Conservation (phyloP, 805 yeast species). For the Wickerhamomyces silvicola region DNA sequence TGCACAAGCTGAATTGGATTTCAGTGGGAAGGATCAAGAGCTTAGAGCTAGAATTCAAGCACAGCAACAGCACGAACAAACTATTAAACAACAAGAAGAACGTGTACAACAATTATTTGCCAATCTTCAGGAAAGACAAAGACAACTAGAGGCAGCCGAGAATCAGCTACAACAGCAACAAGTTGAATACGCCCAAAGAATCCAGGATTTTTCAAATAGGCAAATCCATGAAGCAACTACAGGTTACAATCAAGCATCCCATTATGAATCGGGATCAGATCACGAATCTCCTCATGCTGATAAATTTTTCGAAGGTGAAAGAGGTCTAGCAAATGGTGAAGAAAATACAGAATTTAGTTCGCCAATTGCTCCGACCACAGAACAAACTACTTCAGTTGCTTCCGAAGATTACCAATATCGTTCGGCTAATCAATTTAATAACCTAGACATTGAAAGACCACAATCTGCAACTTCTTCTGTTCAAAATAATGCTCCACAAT, state of each 20-base stretch:
- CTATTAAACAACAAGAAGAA: slow-evolving; percentile 31
- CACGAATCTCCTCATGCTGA: no score
- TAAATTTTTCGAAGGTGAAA: slow-evolving; percentile 28
- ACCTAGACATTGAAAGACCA: slow-evolving; percentile 43
- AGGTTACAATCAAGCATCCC: slow-evolving; percentile 8
- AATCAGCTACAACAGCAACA: slow-evolving; percentile 33
- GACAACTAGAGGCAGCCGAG: slow-evolving; percentile 32
- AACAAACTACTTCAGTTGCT: slow-evolving; percentile 20
- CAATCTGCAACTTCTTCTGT: slow-evolving; percentile 86
- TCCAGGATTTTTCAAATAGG: slow-evolving; percentile 32
- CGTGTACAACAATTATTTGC: slow-evolving; percentile 29
- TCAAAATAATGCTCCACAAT: slow-evolving; percentile 85
- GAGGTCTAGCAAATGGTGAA: no score
- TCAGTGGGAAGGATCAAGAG: slow-evolving; percentile 21
- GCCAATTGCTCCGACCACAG: slow-evolving; percentile 18
- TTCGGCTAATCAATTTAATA: slow-evolving; percentile 11
- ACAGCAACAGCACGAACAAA: slow-evolving; percentile 29
- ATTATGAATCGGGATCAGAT: no score
- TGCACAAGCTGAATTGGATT: slow-evolving; percentile 12
- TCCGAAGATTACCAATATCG: slow-evolving; percentile 21
- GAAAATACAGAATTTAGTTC: slow-evolving; percentile 20
- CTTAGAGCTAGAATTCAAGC: slow-evolving; percentile 26
- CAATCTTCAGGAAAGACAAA: slow-evolving; percentile 29
- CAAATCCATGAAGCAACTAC: slow-evolving; percentile 29
- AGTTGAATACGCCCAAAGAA: slow-evolving; percentile 30